Evolutionary conservation across 2,329 filamentous ascomycete genomes (phyloP).

Genomic region (Xylaria sp.): DNA sequence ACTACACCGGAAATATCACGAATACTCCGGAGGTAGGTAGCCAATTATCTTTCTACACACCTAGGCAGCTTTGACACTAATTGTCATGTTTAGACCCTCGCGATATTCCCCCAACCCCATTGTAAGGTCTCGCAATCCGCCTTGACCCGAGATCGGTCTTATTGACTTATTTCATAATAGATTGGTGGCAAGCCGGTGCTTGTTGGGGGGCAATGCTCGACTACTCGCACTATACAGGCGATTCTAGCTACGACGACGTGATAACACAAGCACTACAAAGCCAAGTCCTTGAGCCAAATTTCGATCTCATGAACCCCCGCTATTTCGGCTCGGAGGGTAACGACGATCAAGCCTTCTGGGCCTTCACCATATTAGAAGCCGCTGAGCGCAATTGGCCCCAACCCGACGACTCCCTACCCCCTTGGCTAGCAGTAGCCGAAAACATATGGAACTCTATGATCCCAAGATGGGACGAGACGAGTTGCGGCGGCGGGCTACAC

Average conservation of each 20-base stretch:
- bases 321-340: slow-evolving; percentile 70
- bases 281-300: slow-evolving; percentile 58
- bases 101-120: slow-evolving; percentile 68
- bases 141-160: slow-evolving; percentile 1
- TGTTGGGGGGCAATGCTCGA: slow-evolving; percentile 72
- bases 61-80: slow-evolving; percentile 13
- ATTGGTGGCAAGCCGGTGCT: slow-evolving; percentile 71
- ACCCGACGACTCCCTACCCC: slow-evolving; percentile 59
- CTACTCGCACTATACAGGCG: slow-evolving; percentile 71
- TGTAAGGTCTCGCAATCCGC: slow-evolving; percentile 48
- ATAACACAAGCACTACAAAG: slow-evolving; percentile 64
- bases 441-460: slow-evolving; percentile 77
- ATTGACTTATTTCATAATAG: slow-evolving; percentile 30
- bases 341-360: slow-evolving; percentile 79
- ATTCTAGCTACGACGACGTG: slow-evolving; percentile 65
- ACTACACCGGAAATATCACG: slow-evolving; percentile 68
- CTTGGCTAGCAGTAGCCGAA: slow-evolving; percentile 70
- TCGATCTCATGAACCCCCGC: slow-evolving; percentile 64
- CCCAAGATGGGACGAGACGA: slow-evolving; percentile 69
- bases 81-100: slow-evolving; percentile 53
- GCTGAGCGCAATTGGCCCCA: slow-evolving; percentile 72
- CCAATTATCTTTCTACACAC: not conserved
- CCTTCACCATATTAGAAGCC: slow-evolving; percentile 68
- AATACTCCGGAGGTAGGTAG: slow-evolving; percentile 50
- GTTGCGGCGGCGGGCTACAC: slow-evolving; percentile 73